These are phyloP conservation scores for Mucor velutinosus DNA, from an alignment of 371 early-diverging fungal species.

Conservation along the genomic window DNA sequence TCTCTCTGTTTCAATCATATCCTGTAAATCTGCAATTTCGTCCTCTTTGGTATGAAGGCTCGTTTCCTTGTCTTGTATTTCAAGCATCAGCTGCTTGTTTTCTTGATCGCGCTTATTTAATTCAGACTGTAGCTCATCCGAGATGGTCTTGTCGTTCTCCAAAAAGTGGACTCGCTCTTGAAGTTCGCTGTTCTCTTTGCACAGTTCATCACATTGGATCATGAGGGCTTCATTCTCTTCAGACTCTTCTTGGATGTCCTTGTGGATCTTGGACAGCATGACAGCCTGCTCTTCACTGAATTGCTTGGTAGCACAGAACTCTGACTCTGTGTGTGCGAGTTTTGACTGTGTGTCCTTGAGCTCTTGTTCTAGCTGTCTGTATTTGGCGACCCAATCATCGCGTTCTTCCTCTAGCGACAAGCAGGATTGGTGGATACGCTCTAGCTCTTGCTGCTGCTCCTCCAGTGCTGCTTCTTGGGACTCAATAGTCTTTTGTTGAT, in stretches of 20 bases:
- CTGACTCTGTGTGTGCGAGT: slow-evolving; percentile 25
- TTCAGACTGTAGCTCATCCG: slow-evolving; percentile 20
- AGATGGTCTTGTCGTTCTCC: slow-evolving; percentile 18
- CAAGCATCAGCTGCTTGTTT: slow-evolving; percentile 4
- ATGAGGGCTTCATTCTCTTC: slow-evolving; percentile 51
- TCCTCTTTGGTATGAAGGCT: not conserved
- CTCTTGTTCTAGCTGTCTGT: slow-evolving; percentile 66
- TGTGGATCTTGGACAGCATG: slow-evolving; percentile 39
- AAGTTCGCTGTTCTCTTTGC: slow-evolving; percentile 36
- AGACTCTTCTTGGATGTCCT: slow-evolving; percentile 54
- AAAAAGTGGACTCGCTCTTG: slow-evolving; percentile 54
- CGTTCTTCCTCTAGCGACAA: slow-evolving; percentile 50
- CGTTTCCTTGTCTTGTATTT: slow-evolving; percentile 2
- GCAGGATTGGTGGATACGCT: slow-evolving; percentile 31
- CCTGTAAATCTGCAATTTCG: slow-evolving; percentile 1
- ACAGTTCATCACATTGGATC: slow-evolving; percentile 50
- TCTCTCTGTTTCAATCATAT: not conserved
- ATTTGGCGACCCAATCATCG: slow-evolving; percentile 58
- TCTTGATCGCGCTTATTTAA: slow-evolving; percentile 12
- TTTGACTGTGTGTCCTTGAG: slow-evolving; percentile 46
- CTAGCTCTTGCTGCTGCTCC: slow-evolving; percentile 38
- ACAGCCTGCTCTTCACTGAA: slow-evolving; percentile 62
- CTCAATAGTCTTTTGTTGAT: slow-evolving; percentile 45
- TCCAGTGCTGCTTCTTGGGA: slow-evolving; percentile 42
- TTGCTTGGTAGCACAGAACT: slow-evolving; percentile 63